Percentiles rank a stretch among this genome's conserved stretches.
Evolutionary conservation across 169 alveolate species (phyloP).

Genomic region (Eimeria acervulina): DNA sequence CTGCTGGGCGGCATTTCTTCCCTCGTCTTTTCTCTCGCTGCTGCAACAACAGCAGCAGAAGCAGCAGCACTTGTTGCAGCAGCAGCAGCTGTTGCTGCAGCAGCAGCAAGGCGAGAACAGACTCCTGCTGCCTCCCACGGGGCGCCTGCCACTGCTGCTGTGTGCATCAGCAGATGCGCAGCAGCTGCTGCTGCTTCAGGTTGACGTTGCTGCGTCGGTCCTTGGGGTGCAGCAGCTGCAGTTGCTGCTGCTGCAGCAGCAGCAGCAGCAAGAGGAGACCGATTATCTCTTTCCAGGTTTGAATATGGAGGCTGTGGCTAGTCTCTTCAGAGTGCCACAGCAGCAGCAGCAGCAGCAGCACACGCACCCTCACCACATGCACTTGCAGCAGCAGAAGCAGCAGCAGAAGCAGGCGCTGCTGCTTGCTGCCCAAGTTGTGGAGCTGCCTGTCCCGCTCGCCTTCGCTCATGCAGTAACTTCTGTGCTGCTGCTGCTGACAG

Average conservation of each 20-base stretch:
- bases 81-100: conserved; percentile 36
- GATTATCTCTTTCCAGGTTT: background rate
- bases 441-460: conserved; percentile 23
- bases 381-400: conserved; percentile 53
- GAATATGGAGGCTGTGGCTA: conserved; percentile 20
- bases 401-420: conserved; percentile 55
- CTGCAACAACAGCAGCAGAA: conserved; percentile 66
- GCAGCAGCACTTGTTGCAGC: conserved; percentile 49
- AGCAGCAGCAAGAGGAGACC: background rate
- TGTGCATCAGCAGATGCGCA: conserved; percentile 61
- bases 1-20: conserved; percentile 39
- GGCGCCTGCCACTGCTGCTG: conserved; percentile 61
- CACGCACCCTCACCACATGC: background rate
- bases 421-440: conserved; percentile 49
- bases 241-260: conserved; percentile 33
- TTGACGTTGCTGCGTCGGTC: conserved; percentile 38
- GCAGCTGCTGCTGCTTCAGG: conserved; percentile 71
- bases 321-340: background rate
- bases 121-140: conserved; percentile 26
- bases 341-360: conserved; percentile 58
- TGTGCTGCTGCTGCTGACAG: conserved; percentile 57
- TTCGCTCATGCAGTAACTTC: conserved; percentile 25
- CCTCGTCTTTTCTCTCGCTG: conserved; percentile 51
- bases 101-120: background rate
- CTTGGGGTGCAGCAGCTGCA: conserved; percentile 78